Evolutionary conservation across 108 stramenopile species (phyloP).

Genomic region (Bacterosira constricta): DNA sequence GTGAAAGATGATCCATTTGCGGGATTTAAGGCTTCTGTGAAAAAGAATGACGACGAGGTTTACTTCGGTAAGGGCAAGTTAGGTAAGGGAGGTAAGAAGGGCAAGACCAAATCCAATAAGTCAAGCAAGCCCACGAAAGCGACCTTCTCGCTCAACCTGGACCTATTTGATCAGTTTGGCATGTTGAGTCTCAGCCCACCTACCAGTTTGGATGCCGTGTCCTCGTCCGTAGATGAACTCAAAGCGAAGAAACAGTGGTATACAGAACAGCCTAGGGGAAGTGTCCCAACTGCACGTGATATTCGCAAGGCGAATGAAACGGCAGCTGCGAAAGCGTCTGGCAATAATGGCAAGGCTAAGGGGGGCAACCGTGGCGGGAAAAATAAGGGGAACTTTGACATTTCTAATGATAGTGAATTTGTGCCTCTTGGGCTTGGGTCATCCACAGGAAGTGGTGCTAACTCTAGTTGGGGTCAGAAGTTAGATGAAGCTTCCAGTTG

Average conservation of each 20-base stretch:
- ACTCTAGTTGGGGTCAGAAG: conserved; percentile 65
- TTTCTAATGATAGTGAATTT: conserved; percentile 67
- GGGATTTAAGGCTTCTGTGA: conserved; percentile 69
- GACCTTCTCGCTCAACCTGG: conserved; percentile 79
- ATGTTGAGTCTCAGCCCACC: conserved; percentile 76
- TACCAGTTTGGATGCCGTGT: conserved; percentile 77
- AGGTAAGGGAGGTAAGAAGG: conserved; percentile 72
- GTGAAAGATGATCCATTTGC: conserved; percentile 90
- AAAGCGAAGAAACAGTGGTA: conserved; percentile 93
- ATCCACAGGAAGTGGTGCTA: conserved; percentile 33
- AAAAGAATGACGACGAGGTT: conserved; percentile 73
- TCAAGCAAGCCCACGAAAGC: conserved; percentile 42
- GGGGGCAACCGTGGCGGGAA: conserved; percentile 14
- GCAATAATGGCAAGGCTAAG: conserved; percentile 13
- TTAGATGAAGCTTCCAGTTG: conserved; percentile 3
- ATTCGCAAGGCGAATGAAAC: conserved; percentile 86
- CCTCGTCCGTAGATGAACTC: conserved; percentile 82
- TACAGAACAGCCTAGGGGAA: conserved; percentile 88
- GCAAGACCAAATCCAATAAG: conserved; percentile 59
- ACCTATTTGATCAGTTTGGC: conserved; percentile 90
- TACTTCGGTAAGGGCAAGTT: conserved; percentile 77
- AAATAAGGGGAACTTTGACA: conserved; percentile 58
- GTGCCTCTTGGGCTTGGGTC: conserved; percentile 72
- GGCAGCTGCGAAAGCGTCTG: conserved; percentile 49
- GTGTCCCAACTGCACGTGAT: conserved; percentile 87